Conservation (phyloP, 345 rosid genomes). For the Salix purpurea region DNA sequence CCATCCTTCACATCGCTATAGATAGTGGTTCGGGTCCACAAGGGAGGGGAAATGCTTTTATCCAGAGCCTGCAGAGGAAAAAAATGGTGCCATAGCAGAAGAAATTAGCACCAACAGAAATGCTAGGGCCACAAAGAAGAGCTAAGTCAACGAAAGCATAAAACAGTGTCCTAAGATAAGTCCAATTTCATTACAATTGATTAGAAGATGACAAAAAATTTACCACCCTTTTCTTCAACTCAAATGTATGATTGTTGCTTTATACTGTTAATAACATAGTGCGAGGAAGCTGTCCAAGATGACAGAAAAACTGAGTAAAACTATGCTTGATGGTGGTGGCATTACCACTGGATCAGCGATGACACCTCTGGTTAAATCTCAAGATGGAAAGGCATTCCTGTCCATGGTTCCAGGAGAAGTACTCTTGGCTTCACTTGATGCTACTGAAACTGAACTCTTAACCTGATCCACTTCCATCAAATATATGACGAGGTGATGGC, state of each 20-base stretch:
- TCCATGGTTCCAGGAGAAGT: conserved; percentile 85
- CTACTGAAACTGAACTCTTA: conserved; percentile 25
- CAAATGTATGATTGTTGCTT: no score
- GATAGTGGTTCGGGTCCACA: conserved; percentile 42
- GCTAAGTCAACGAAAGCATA: conserved; percentile 57
- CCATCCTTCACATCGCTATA: not conserved
- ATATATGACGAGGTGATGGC: not conserved
- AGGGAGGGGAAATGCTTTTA: conserved; percentile 75
- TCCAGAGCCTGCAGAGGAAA: conserved; percentile 45
- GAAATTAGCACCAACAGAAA: conserved; percentile 30
- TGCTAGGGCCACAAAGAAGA: conserved; percentile 42
- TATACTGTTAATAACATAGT: no score
- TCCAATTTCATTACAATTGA: not conserved
- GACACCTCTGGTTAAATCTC: conserved; percentile 22
- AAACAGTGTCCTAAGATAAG: conserved; percentile 54
- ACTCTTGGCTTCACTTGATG: conserved; percentile 80
- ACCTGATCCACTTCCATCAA: not conserved
- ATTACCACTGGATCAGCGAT: no score
- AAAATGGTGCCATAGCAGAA: conserved; percentile 26
- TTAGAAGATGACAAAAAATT: no score
- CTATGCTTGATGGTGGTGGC: no score
- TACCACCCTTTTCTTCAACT: no score
- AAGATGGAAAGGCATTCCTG: conserved; percentile 67
- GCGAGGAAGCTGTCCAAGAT: no score
- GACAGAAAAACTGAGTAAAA: no score